Evolutionary conservation across 805 yeast genomes (phyloP), one percentile per base, ranked within the genome.

Genomic region (Yamadazyma kitorensis): DNA sequence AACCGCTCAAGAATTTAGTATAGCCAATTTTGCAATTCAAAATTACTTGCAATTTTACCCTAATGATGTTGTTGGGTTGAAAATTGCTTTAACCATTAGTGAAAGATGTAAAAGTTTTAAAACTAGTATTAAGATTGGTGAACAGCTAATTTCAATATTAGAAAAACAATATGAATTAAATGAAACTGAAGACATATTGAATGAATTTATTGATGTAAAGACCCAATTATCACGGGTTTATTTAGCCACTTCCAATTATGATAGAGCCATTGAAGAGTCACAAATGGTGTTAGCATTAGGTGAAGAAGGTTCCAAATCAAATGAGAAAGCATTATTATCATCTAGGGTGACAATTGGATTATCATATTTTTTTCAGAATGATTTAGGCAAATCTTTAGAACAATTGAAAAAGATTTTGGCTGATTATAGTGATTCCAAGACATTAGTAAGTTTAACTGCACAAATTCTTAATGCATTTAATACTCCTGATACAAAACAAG

Each of bases 381-480:
- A 80, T 21, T 78, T 81, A 51, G 83, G 77, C 37, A 69, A 69
- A 7, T 78, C 97, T 0, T 58, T 91, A 35, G 76, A 70, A 2
- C 79, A 81, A 49, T 80, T 91, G 52, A 78, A 76, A 39, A 58
- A 64, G 21, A 76, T 93, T n/a, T 60, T 88, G 28, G 45, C 38
- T 8, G 37, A 44, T 10, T 71, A 81, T 16, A 72, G 75, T 4
- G 78, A 76, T 31, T 76, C 83, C 4, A 78, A 74, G 43, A 72
- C 81, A 41, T 69, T 87, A n/a, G 78, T 86, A 11, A 75, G 82
- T 5, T 59, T 91, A 18, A 71, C 86, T 14, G 77, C 93, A 0
- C 95, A 88, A 51, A 82, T 89, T 0, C 64, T 93, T 31, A 83
- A 82, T 62, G 86, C 86, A 2, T 75, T 76, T 37, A 83, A 78